phyloP scores from a whole-genome alignment of 2,329 filamentous ascomycete species.

The Monosporascus sp. region DNA sequence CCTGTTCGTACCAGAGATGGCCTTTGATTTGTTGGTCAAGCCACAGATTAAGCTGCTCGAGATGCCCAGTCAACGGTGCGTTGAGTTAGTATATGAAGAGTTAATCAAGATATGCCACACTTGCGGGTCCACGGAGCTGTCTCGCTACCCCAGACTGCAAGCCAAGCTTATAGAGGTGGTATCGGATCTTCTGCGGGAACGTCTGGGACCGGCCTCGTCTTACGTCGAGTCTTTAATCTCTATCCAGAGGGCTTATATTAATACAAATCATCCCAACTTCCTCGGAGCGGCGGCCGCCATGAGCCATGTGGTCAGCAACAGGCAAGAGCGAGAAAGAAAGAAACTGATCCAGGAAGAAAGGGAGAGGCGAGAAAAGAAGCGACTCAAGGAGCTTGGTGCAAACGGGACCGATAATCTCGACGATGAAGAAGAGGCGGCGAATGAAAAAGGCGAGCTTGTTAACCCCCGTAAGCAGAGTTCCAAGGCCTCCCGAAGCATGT shows the following conservation, averaged over 20 bases:
- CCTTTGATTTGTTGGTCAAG: constrained; percentile 95
- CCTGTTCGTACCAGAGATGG: constrained; percentile 94
- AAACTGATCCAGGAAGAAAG: constrained; percentile 74
- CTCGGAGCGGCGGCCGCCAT: constrained; percentile 93
- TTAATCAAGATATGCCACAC: constrained; percentile 99
- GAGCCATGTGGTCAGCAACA: constrained; percentile 91
- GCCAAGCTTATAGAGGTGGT: constrained; percentile 98
- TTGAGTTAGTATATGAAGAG: constrained; percentile 97
- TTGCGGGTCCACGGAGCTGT: constrained; percentile 90
- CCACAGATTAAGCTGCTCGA: constrained; percentile 97
- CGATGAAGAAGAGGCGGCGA: constrained; percentile 56
- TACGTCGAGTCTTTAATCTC: constrained; percentile 97
- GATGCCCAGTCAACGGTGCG: constrained; percentile 89
- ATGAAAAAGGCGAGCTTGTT: constrained; percentile 50
- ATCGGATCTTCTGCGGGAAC: constrained; percentile 87
- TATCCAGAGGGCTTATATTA: constrained; percentile 97
- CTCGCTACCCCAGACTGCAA: constrained; percentile 86
- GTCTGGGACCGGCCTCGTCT: constrained; percentile 78
- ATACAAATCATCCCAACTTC: constrained; percentile 99
- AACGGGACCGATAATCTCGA: constrained; percentile 69
- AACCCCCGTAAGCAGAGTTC: constrained; percentile 55
- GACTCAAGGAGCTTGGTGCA: constrained; percentile 76
- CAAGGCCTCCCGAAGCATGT: constrained; percentile 71
- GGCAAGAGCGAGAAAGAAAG: constrained; percentile 90
- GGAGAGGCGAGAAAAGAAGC: constrained; percentile 75